These are phyloP conservation scores for Annulohypoxylon nitens DNA, from an alignment of 495 filamentous ascomycete genomes.

Conservation along the genomic window DNA sequence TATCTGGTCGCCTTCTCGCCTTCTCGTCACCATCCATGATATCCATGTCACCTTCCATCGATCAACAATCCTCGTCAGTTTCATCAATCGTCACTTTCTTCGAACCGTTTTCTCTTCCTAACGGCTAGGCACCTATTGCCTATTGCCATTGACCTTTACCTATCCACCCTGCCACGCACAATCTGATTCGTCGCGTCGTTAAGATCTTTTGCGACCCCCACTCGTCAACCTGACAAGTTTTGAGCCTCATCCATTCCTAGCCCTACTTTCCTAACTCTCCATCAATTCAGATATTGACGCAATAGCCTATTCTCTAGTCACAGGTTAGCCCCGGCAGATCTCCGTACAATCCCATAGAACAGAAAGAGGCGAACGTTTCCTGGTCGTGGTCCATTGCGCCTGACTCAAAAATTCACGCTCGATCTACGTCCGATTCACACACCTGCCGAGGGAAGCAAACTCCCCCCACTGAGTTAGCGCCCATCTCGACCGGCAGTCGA, in stretches of 20 bases:
- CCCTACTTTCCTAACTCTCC: neutral
- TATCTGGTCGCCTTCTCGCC: no score
- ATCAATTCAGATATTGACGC: neutral
- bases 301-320: neutral
- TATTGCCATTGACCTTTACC: slow-evolving; percentile 7
- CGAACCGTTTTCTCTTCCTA: neutral
- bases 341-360: neutral
- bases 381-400: neutral
- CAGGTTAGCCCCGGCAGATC: neutral
- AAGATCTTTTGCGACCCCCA: neutral
- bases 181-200: neutral
- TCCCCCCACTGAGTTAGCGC: neutral
- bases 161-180: neutral
- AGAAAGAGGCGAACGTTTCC: neutral
- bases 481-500: neutral
- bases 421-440: neutral
- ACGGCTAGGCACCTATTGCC: slow-evolving; percentile 6
- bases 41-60: neutral
- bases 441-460: neutral
- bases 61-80: neutral
- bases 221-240: neutral
- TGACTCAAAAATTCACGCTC: neutral
- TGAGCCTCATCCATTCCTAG: neutral
- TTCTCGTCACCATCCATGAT: neutral
- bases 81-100: neutral